These are phyloP conservation scores for Berkeleyomyces basicola DNA, from an alignment of 2,329 filamentous ascomycete genomes.

Conservation along the genomic window DNA sequence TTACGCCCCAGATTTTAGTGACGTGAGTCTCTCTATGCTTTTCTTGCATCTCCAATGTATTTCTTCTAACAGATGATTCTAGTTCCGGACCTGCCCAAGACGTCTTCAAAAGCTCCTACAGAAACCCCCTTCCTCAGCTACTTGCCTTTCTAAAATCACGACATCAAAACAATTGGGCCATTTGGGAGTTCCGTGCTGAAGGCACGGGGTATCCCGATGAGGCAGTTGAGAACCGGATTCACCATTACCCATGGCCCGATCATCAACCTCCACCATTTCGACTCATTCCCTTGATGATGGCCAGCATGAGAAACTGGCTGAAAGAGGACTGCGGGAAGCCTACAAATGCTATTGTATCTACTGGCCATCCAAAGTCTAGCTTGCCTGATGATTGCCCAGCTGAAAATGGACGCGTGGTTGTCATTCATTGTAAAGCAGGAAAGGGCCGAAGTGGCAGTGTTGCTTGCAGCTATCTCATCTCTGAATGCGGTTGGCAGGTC, in stretches of 20 bases:
- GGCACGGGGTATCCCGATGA: constrained; percentile 89
- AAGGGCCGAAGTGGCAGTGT: constrained; percentile 86
- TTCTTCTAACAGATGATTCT: constrained; percentile 18
- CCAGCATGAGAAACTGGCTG: constrained; percentile 83
- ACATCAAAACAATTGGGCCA: constrained; percentile 73
- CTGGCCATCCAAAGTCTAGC: not conserved
- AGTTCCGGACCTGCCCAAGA: constrained; percentile 82
- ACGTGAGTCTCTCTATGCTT: constrained; percentile 30
- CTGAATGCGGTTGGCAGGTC: constrained; percentile 51
- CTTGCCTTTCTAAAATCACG: constrained; percentile 76
- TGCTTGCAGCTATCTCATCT: constrained; percentile 77
- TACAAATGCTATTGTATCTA: not conserved
- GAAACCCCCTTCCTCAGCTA: constrained; percentile 77
- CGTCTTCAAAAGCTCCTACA: constrained; percentile 82
- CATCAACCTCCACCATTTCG: constrained; percentile 92
- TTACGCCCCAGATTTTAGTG: constrained; percentile 61
- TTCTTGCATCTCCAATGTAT: not conserved
- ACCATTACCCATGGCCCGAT: constrained; percentile 92
- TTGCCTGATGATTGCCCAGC: constrained; percentile 11
- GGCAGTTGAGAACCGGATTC: constrained; percentile 69
- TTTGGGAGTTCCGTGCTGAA: constrained; percentile 96
- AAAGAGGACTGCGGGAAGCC: constrained; percentile 22
- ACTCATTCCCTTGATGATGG: constrained; percentile 76
- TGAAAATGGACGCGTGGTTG: constrained; percentile 38
- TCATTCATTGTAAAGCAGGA: constrained; percentile 94